These are phyloP conservation scores for Canavalia gladiata DNA, from an alignment of 306 rosid genomes.

Conservation along the genomic window DNA sequence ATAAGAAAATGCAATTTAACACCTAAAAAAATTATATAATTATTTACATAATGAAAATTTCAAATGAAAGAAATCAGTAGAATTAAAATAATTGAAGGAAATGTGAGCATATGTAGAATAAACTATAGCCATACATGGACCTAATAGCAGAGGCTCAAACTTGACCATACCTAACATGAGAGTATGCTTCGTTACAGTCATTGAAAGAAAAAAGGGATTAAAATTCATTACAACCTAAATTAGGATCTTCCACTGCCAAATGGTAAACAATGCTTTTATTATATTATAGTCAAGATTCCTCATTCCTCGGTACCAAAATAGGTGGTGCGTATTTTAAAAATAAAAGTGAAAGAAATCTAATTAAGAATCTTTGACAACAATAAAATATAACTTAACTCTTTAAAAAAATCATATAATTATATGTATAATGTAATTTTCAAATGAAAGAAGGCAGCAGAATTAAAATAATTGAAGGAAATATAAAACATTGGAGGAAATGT, in stretches of 20 bases:
- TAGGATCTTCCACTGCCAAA: constrained; percentile 47
- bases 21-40: too few relatives aligned
- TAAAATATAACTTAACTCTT: too few relatives aligned
- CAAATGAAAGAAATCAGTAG: background rate
- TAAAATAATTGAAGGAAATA: background rate
- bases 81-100: background rate
- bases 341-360: too few relatives aligned
- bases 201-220: too few relatives aligned
- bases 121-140: background rate
- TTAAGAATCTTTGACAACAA: too few relatives aligned
- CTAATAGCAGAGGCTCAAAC: background rate
- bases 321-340: background rate
- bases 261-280: constrained; percentile 45
- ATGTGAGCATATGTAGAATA: background rate
- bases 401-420: too few relatives aligned
- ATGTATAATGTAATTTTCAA: background rate
- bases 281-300: background rate
- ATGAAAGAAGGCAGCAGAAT: background rate
- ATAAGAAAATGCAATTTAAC: background rate
- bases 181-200: background rate
- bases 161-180: background rate
- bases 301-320: constrained; percentile 41
- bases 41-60: background rate
- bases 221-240: background rate
- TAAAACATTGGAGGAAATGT: background rate